phyloP scores from a whole-genome alignment of 768 basidiomycete species.

The Boletus rufocinnamomeus region DNA sequence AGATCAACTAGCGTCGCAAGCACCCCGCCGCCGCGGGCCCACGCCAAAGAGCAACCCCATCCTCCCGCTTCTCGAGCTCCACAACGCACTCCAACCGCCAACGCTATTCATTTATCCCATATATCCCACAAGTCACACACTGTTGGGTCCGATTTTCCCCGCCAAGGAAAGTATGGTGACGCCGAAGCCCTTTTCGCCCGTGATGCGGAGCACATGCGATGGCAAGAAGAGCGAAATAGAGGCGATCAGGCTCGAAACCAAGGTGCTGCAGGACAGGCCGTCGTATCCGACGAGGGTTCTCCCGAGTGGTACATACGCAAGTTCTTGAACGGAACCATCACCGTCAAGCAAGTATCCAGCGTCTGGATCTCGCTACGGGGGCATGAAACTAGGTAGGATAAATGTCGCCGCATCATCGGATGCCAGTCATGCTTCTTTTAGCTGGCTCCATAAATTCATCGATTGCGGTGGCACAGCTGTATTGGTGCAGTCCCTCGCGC shows the following conservation, averaged over 20 bases:
- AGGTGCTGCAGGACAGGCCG: constrained; percentile 52
- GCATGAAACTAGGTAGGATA: constrained; percentile 71
- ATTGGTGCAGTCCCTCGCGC: constrained; percentile 73
- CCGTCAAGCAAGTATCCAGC: constrained; percentile 73
- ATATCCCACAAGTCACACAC: constrained; percentile 53
- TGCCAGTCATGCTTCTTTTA: constrained; percentile 36
- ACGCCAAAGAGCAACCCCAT: no score
- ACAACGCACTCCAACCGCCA: constrained; percentile 48
- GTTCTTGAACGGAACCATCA: constrained; percentile 85
- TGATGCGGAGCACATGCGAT: constrained; percentile 77
- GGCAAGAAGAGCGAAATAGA: constrained; percentile 69
- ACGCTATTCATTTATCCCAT: constrained; percentile 46
- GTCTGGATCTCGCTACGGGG: constrained; percentile 78
- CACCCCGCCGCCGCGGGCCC: no score
- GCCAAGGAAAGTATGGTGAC: constrained; percentile 75
- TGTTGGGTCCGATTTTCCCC: constrained; percentile 70
- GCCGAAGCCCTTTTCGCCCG: constrained; percentile 81
- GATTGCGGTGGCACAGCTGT: constrained; percentile 80
- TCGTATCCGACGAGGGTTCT: constrained; percentile 61
- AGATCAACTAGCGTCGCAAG: constrained; percentile 17
- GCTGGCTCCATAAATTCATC: constrained; percentile 82
- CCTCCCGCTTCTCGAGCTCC: constrained; percentile 57
- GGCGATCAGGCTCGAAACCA: constrained; percentile 63
- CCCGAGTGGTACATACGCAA: constrained; percentile 94
- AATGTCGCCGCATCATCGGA: background rate